phyloP scores from a whole-genome alignment of 2,329 filamentous ascomycete species.

The Dissoconium aciculare region DNA sequence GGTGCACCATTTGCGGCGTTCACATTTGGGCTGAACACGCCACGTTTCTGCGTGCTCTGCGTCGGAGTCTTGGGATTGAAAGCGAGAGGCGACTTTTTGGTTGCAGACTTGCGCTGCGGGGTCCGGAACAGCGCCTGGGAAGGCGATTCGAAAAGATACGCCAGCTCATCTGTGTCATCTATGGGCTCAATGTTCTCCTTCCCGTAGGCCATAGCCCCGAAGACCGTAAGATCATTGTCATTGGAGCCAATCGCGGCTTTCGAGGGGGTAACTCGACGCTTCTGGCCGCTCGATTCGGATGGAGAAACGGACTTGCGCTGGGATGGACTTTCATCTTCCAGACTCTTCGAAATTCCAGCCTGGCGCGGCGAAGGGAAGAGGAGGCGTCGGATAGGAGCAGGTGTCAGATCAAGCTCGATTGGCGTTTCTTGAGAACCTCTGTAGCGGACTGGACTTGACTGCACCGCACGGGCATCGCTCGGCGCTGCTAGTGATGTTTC shows the following conservation, averaged over 20 bases:
- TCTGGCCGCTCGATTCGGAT: slow-evolving; percentile 1
- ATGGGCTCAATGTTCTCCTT: slow-evolving; percentile 43
- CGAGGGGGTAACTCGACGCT: neutral
- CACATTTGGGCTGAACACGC: slow-evolving; percentile 17
- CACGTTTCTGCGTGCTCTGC: slow-evolving; percentile 24
- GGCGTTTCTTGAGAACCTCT: slow-evolving; percentile 32
- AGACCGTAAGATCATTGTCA: slow-evolving; percentile 15
- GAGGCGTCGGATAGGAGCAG: slow-evolving; percentile 51
- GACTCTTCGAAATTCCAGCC: slow-evolving; percentile 45
- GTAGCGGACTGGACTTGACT: slow-evolving; percentile 45
- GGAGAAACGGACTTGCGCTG: slow-evolving; percentile 3
- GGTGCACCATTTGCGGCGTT: slow-evolving; percentile 16
- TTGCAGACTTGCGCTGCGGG: slow-evolving; percentile 47
- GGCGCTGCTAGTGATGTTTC: slow-evolving; percentile 32
- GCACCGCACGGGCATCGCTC: slow-evolving; percentile 45
- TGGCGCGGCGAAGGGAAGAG: slow-evolving; percentile 66
- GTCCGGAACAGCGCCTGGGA: slow-evolving; percentile 40
- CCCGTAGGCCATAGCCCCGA: slow-evolving; percentile 31
- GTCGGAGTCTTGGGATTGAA: slow-evolving; percentile 34
- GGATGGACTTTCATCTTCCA: slow-evolving; percentile 33
- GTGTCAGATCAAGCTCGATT: slow-evolving; percentile 40
- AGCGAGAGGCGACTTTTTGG: slow-evolving; percentile 35
- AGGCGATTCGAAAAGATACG: slow-evolving; percentile 53
- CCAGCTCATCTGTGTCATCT: slow-evolving; percentile 28
- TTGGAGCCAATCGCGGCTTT: slow-evolving; percentile 9